phyloP scores from a whole-genome alignment of 768 basidiomycete species.

The Amanita exitialis region DNA sequence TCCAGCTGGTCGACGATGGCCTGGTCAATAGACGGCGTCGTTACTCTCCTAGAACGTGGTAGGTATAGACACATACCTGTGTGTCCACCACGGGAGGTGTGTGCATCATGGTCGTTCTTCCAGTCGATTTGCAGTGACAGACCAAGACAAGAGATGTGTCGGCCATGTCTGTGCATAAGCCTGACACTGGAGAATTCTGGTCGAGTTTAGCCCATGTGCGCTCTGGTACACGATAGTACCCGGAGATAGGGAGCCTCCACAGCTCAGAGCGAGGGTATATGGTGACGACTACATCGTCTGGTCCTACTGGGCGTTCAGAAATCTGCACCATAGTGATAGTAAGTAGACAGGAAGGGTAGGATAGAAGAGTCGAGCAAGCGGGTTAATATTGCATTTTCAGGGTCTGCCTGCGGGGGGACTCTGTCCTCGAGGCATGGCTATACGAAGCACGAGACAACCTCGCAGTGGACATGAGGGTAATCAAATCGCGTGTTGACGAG shows the following conservation, averaged over 20 bases:
- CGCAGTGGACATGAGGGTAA: slow-evolving; percentile 6
- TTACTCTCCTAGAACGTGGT: not conserved
- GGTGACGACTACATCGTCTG: slow-evolving; percentile 6
- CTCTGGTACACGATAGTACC: slow-evolving; percentile 4
- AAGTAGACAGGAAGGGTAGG: not conserved
- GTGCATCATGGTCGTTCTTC: slow-evolving; percentile 6
- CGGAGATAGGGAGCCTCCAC: not conserved
- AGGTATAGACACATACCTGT: not conserved
- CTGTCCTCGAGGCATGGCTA: slow-evolving; percentile 6
- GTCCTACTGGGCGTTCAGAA: slow-evolving; percentile 2
- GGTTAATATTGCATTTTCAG: slow-evolving; percentile 5
- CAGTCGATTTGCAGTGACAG: slow-evolving; percentile 3
- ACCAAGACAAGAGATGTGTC: slow-evolving; percentile 2
- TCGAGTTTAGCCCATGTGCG: slow-evolving; percentile 6
- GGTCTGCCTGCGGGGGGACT: not conserved
- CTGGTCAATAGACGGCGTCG: not conserved
- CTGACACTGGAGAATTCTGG: not conserved
- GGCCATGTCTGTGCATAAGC: slow-evolving; percentile 3
- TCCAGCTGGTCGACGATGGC: slow-evolving; percentile 5
- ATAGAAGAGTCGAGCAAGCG: not conserved
- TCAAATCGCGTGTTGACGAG: not conserved
- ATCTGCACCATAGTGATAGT: slow-evolving; percentile 6
- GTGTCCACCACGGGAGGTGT: slow-evolving; percentile 5
- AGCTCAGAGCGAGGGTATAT: slow-evolving; percentile 4
- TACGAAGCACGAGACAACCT: slow-evolving; percentile 2